Base-by-base conservation (phyloP, 257 asterid species). In the Knoxia roxburghii region DNA sequence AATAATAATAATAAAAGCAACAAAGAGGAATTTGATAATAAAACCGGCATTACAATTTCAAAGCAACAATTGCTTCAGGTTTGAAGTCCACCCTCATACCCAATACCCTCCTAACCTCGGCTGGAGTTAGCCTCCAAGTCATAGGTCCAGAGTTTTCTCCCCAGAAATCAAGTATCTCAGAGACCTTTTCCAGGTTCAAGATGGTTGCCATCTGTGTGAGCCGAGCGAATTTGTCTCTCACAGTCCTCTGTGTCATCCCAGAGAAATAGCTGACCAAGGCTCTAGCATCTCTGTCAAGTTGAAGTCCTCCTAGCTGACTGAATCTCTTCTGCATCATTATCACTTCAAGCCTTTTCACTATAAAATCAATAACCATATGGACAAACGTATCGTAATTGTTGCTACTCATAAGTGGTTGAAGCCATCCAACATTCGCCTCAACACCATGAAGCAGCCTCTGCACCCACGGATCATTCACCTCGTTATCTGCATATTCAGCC, bases 241-340 rank as follows among this genome's bases (percentile, higher is more conserved):
- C 92, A 20, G 99, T 93, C 77, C 97, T 86, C 81, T 93, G 96
- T 1, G 97, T 85, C 92, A 93, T 88, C 75, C 81, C 75, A 8
- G 99, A 93, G 81, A 93, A 93, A 68, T 88, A 93, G 75, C 95
- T 90, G 13, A 93, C 97, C 57, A 93, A 81, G n/a, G 94, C 83
- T 79, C 99, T 80, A 8, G 86, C 80, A 65, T 93, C 99, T 72
- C 99, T 76, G 76, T 90, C 99, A 24, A 93, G 99, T 78, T 93
- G 99, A 68, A 93, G 96, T 59, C 99, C 99, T 46, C 99, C 99
- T 7, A 93, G 96, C 70, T 93, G 99, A 72, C 97, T 90, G 87
- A 93, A 93, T 66, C 89, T 80, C 67, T 90, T 93, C 70, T 93
- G 99, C 97, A 93, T 85, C 96, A 90, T 88, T 82, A 93, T 90